phyloP scores from a whole-genome alignment of 129 eudicot species.

The Pseudognaphalium luteoalbum region DNA sequence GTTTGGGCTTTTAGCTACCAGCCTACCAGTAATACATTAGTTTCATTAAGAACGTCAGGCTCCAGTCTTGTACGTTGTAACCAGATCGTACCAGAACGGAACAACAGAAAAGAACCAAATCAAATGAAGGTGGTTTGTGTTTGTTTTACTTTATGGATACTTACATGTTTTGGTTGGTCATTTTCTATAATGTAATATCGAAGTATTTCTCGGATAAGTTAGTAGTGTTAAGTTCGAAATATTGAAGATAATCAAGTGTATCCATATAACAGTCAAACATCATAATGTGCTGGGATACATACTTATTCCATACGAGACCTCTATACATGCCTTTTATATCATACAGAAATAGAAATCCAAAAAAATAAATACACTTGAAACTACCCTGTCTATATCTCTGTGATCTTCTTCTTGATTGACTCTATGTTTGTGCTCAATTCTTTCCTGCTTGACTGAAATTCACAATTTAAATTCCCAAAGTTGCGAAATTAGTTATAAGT shows the following conservation, averaged over 20 bases:
- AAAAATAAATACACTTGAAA: constrained; percentile 2
- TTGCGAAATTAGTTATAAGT: constrained; percentile 8
- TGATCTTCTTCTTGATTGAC: constrained; percentile 82
- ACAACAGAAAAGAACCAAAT: not conserved
- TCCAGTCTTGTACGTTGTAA: too few species aligned
- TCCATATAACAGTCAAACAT: not conserved
- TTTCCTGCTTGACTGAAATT: constrained; percentile 81
- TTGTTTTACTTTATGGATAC: too few species aligned
- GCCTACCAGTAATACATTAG: not conserved
- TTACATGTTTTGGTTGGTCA: not conserved
- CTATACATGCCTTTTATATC: constrained; percentile 22
- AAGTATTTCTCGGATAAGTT: not conserved
- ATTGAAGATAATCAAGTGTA: not conserved
- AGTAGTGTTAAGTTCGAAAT: not conserved
- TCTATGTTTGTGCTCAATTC: constrained; percentile 77
- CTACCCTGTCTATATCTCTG: constrained; percentile 55
- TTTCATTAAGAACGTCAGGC: too few species aligned
- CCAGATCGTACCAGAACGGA: too few species aligned
- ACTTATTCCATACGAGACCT: constrained; percentile 15
- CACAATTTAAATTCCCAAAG: not conserved
- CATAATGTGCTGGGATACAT: constrained; percentile 18
- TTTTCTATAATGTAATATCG: too few species aligned
- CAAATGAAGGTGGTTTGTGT: not conserved
- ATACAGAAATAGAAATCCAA: not conserved
- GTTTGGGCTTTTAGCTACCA: not conserved